Evolutionary conservation across 2,329 filamentous ascomycete genomes (phyloP).

Genomic region (Davidsoniella australis): DNA sequence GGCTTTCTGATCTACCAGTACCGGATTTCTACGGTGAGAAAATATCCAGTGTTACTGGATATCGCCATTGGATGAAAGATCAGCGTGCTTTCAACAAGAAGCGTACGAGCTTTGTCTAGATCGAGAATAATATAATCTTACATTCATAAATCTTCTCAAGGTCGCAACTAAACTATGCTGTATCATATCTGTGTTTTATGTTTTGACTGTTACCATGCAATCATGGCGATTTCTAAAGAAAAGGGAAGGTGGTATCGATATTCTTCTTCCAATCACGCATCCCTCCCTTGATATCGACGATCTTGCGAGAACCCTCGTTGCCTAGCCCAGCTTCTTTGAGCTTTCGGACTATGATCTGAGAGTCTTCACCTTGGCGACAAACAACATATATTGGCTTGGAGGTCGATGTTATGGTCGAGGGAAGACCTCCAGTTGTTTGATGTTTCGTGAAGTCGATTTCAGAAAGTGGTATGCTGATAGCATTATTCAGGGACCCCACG

Average conservation of each 20-base stretch:
- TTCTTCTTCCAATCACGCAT: constrained; percentile 54
- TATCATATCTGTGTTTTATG: background rate
- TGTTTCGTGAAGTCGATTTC: constrained; percentile 28
- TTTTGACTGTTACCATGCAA: no score
- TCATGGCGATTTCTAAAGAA: constrained; percentile 22
- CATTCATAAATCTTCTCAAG: background rate
- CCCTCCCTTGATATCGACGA: constrained; percentile 57
- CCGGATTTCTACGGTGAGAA: constrained; percentile 98
- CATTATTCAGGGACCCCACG: constrained; percentile 58
- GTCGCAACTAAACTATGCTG: background rate
- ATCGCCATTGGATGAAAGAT: constrained; percentile 92
- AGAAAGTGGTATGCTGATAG: constrained; percentile 48
- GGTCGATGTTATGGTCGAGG: no score
- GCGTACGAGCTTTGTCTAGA: constrained; percentile 45
- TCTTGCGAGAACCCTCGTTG: constrained; percentile 33
- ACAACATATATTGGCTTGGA: constrained; percentile 48
- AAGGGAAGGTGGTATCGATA: constrained; percentile 43
- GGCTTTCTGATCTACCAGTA: constrained; percentile 27
- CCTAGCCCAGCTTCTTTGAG: constrained; percentile 45
- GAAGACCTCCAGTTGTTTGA: no score
- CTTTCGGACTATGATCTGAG: constrained; percentile 49
- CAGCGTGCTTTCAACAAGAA: constrained; percentile 95
- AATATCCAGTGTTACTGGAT: constrained; percentile 81
- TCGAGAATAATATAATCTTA: background rate
- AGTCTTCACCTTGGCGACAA: constrained; percentile 64